Conservation (phyloP, 2,329 filamentous ascomycete genomes). For the Talaromyces albobiverticillius region DNA sequence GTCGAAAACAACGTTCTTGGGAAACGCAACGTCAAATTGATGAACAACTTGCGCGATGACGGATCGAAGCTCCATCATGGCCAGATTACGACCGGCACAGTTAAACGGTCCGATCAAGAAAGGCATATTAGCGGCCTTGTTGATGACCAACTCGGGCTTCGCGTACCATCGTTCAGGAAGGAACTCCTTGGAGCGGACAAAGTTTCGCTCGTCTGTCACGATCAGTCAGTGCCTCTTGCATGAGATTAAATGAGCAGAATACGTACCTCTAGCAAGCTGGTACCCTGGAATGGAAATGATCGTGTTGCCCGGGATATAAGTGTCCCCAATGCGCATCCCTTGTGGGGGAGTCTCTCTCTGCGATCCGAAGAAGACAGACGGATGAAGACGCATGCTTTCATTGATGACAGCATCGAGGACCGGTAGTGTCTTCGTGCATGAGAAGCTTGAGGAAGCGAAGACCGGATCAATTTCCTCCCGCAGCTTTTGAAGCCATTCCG, state of each 20-base stretch:
- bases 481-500: slow-evolving; percentile 4
- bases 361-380: slow-evolving; percentile 35
- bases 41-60: slow-evolving; percentile 58
- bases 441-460: background rate
- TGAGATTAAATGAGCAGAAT: background rate
- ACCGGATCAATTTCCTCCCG: slow-evolving; percentile 10
- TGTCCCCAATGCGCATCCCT: slow-evolving; percentile 33
- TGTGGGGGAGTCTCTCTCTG: slow-evolving; percentile 37
- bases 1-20: background rate
- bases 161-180: slow-evolving; percentile 40
- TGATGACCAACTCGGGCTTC: slow-evolving; percentile 29
- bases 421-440: slow-evolving; percentile 23
- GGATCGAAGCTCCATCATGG: slow-evolving; percentile 10
- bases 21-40: slow-evolving; percentile 33
- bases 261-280: slow-evolving; percentile 21
- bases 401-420: slow-evolving; percentile 33
- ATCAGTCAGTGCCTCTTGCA: background rate
- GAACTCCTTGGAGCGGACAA: slow-evolving; percentile 29
- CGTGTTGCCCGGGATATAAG: slow-evolving; percentile 36
- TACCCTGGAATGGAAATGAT: slow-evolving; percentile 31
- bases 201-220: slow-evolving; percentile 16
- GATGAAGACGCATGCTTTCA: slow-evolving; percentile 40
- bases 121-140: slow-evolving; percentile 30
- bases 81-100: background rate
- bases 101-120: slow-evolving; percentile 22